Evolutionary conservation across 208 protist genomes (phyloP).

Genomic region (Crithidia sp.): DNA sequence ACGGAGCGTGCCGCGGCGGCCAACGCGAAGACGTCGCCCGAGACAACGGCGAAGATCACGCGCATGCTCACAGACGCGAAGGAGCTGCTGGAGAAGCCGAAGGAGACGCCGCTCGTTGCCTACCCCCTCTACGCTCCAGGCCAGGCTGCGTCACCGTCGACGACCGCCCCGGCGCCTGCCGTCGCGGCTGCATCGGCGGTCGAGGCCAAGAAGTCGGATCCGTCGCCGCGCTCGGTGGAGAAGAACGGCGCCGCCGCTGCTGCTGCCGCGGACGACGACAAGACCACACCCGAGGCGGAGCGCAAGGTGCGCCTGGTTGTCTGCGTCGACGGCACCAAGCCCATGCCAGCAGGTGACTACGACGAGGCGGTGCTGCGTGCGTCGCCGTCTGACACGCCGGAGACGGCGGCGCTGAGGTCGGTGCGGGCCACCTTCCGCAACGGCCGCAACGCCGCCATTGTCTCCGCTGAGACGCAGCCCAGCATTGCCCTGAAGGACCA

Average conservation of each 20-base stretch:
- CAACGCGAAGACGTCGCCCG: constrained; percentile 36
- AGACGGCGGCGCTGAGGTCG: constrained; percentile 35
- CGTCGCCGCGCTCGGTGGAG: constrained; percentile 5
- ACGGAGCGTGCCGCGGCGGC: constrained; percentile 51
- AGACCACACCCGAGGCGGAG: constrained; percentile 14
- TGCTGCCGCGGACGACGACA: constrained; percentile 2
- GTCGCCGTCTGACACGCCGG: constrained; percentile 10
- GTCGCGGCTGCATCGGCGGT: not conserved
- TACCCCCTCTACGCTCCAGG: constrained; percentile 15
- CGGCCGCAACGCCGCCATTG: constrained; percentile 48
- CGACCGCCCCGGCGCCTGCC: not conserved
- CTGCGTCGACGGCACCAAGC: constrained; percentile 24
- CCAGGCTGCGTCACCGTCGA: not conserved
- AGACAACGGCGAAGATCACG: constrained; percentile 52
- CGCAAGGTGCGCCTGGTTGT: constrained; percentile 27
- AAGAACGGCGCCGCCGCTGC: not conserved
- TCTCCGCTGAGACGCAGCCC: constrained; percentile 48
- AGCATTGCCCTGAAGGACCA: constrained; percentile 36
- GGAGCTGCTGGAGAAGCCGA: constrained; percentile 53
- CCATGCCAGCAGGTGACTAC: constrained; percentile 12
- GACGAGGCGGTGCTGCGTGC: constrained; percentile 38
- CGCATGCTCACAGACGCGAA: constrained; percentile 80
- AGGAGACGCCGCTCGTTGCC: constrained; percentile 29
- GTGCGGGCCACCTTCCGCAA: constrained; percentile 20
- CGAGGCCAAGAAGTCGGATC: constrained; percentile 5